Base-by-base conservation (phyloP, 192 early-diverging fungal genomes). In the Coemansia sp. region DNA sequence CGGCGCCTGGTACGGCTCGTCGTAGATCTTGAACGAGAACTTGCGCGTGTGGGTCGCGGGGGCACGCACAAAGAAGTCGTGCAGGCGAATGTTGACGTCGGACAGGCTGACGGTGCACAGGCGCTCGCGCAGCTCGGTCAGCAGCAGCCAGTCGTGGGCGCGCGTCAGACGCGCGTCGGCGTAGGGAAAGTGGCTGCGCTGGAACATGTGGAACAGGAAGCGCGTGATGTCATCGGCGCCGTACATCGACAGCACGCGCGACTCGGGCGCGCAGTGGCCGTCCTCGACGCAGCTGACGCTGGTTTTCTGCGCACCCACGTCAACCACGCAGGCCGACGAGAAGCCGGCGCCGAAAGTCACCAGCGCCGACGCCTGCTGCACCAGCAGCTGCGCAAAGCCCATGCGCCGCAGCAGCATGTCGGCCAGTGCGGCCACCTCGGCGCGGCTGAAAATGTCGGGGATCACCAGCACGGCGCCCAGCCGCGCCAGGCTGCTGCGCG, bases 141-240 rank as follows among this genome's bases (percentile, higher is more conserved):
- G 79, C 50, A 95, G 56, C 12, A 54, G 39, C 88, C 90, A 90
- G 64, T 91, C 89, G 52, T 84, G 83, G 21, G 79, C 58, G 40
- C 84, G 78, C 0, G 53, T 45, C 8, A 89, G 68, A 60, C 87
- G 70, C 2, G 87, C 67, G 7, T 86, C 81, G 6, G 49, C 58
- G 54, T 93, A 94, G 1, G 93, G 93, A 46, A 92, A 94, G 2
- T 66, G 75, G 60, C 80, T 88, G 28, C 75, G 62, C 50, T 63
- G 50, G 9, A 95, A 76, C 28, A 94, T 47, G 0, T 76, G 79
- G 39, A 81, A 72, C 30, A 95, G 79, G 39, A 85, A 84, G 14
- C 79, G 74, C 5, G 92, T 92, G 7, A 95, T 85, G 55, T 95
- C 93, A 50, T 95, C 92, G n/a, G 90, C 88, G 6, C 92, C 93